Base-by-base conservation (phyloP, 768 basidiomycete species). In the Naganishia vaughanmartiniae region DNA sequence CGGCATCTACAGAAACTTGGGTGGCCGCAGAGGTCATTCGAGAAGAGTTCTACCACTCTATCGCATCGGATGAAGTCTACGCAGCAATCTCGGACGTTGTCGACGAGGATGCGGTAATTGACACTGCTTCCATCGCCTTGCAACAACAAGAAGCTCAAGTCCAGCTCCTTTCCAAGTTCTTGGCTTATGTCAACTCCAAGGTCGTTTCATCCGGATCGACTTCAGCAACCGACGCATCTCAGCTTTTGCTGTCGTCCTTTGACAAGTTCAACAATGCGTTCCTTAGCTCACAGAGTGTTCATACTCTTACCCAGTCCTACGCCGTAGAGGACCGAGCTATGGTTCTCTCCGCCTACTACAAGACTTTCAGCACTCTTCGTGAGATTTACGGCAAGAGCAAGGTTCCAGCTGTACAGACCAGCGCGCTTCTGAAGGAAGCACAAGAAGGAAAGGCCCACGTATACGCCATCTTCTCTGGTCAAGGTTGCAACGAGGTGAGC, bases 381-480 rank as follows among this genome's bases (percentile, higher is more conserved):
- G 58, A 73, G 82, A 83, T 84, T 48, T 84, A 85, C 72, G 83
- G 85, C 39, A 76, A 83, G 31, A 84, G 83, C 72, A 74, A 81
- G 70, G 85, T 91, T 69, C 60, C 74, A 51, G 69, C 81, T 72
- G 75, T 75, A 66, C 77, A 76, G 48, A 53, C 73, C 2, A 74
- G 73, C 24, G 78, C 78, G 87, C 66, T 90, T 86, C 56, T 79
- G 46, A 74, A 78, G 69, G 77, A 77, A n/a, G 78, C 81, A 7
- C 75, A 79, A 74, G 75, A 74, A 36, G 79, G 79, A 31, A 72
- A 77, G 57, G 80, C 81, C 4, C 76, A 81, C 74, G 83, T 97
- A 76, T 97, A 90, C 82, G 95, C 92, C 65, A 84, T 99, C 48
- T 99, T 99, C 79, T 95, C 95, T 65, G 96, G 96, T 17, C 96